Evolutionary conservation across 1,284 basidiomycete species (phyloP).

Genomic region (Cryptococcus amylolentus): DNA sequence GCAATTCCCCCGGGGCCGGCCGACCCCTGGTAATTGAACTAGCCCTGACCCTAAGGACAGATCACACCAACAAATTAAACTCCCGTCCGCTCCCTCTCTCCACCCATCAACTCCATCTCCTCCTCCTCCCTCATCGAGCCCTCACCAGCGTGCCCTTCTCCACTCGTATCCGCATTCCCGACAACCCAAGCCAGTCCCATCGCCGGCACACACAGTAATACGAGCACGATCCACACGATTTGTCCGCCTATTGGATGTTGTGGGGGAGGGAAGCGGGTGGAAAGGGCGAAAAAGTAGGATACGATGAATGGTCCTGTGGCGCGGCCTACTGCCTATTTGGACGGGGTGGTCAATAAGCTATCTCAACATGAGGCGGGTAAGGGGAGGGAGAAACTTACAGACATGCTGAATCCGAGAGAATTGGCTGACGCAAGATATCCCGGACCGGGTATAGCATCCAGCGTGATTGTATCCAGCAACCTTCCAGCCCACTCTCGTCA

Average conservation of each 20-base stretch:
- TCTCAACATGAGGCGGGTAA: background rate
- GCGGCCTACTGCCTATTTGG: conserved; percentile 25
- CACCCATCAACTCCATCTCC: conserved; percentile 16
- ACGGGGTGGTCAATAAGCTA: background rate
- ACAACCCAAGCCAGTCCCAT: conserved; percentile 26
- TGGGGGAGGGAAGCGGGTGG: conserved; percentile 22
- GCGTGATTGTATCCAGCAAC: conserved; percentile 33
- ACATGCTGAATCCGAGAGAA: conserved; percentile 36
- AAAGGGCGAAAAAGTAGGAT: conserved; percentile 32
- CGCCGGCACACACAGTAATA: conserved; percentile 22
- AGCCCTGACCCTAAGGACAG: too few species aligned
- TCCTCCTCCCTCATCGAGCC: conserved; percentile 12
- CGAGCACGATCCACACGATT: conserved; percentile 36
- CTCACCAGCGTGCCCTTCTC: background rate
- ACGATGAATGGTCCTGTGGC: conserved; percentile 37
- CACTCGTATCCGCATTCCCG: background rate
- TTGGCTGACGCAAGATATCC: conserved; percentile 39
- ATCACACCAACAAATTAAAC: too few species aligned
- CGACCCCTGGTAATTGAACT: too few species aligned
- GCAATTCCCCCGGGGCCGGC: too few species aligned
- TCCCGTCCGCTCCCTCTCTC: conserved; percentile 13
- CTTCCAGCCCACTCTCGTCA: conserved; percentile 10
- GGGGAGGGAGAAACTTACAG: conserved; percentile 15
- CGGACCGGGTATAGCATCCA: conserved; percentile 36
- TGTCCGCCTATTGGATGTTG: conserved; percentile 19